Percentiles rank a stretch among this genome's conserved stretches.
These are phyloP conservation scores for Melastoma malabathricum DNA, from an alignment of 345 rosid genomes.

Conservation along the genomic window DNA sequence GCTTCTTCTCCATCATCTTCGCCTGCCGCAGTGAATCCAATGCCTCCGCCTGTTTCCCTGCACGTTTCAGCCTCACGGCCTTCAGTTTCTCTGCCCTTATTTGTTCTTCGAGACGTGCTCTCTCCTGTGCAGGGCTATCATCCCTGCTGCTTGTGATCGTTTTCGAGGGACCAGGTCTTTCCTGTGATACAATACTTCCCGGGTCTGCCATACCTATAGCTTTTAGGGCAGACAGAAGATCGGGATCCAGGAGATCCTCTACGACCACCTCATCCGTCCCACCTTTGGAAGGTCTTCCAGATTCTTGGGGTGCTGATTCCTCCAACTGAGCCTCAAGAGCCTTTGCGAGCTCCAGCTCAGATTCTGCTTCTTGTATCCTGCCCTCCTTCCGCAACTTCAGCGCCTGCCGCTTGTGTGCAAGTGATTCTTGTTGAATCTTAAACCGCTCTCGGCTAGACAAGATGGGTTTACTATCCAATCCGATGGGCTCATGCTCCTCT, in stretches of 20 bases:
- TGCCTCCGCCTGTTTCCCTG: constrained; percentile 89
- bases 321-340: constrained; percentile 76
- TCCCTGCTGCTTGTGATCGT: constrained; percentile 14
- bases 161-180: constrained; percentile 19
- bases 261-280: constrained; percentile 36
- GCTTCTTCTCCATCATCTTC: constrained; percentile 59
- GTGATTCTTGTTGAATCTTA: constrained; percentile 80
- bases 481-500: constrained; percentile 30
- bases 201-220: constrained; percentile 56
- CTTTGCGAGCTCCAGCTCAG: constrained; percentile 83
- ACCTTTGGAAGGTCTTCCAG: constrained; percentile 20
- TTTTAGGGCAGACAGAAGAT: constrained; percentile 65
- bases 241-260: constrained; percentile 92
- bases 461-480: constrained; percentile 31
- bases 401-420: constrained; percentile 74
- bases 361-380: constrained; percentile 70
- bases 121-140: constrained; percentile 36
- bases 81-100: constrained; percentile 69
- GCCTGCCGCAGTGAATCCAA: constrained; percentile 74
- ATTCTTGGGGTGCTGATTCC: constrained; percentile 30
- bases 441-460: constrained; percentile 72
- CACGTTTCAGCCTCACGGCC: constrained; percentile 58
- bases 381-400: constrained; percentile 83
- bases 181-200: constrained; percentile 7
- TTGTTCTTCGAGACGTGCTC: constrained; percentile 50